Evolutionary conservation across 2,329 filamentous ascomycete genomes (phyloP), one percentile per base, ranked within the genome.

Genomic region (Salinomyces thailandicus): DNA sequence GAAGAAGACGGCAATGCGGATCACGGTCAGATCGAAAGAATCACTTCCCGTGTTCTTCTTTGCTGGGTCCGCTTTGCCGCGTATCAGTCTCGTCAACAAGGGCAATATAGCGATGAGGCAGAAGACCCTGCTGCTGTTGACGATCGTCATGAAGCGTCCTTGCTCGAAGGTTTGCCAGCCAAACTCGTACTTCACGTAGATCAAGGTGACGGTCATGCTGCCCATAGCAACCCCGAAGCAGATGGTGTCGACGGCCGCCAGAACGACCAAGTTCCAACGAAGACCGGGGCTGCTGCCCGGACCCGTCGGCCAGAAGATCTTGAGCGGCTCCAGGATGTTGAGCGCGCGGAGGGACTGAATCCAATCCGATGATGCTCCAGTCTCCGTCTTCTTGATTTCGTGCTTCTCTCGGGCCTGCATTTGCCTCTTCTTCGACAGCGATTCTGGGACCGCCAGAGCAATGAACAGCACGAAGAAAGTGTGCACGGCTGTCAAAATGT

Each of bases 151-250:
- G 58, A 86, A 95, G 12, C 77, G 69, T 30, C 82, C 85, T 9
- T 81, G 81, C 57, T 94, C 81, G 38, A 85, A 71, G 26, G 79
- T 86, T 32, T 75, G 73, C 91, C 91, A 96, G 36, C 72, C 68
- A 54, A 94, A 96, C 49, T 77, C 73, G 51, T 74, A 81, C 47
- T 84, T 79, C 16, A 77, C 77, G 61, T 96, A 98, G 37, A 94
- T 73, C 37, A 96, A 71, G 14, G 91, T 69, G 22, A 95, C 78
- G n/a, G 79, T 76, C 43, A 85, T 77, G 0, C 78, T 74, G 32
- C 87, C 85, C 71, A 95, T 83, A 5, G 80, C 78, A 0, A 86
- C 73, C 15, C 85, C 81, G 43, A 95, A 81, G 47, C 93, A 73
- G 45, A 85, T 76, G 17, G 81, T 83, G 54, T 96, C 91, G 37